A percentile compares a stretch with the other conserved stretches of the same genome.
phyloP scores from a whole-genome alignment of 2,329 filamentous ascomycete species.

The Neofusicoccum sp. region DNA sequence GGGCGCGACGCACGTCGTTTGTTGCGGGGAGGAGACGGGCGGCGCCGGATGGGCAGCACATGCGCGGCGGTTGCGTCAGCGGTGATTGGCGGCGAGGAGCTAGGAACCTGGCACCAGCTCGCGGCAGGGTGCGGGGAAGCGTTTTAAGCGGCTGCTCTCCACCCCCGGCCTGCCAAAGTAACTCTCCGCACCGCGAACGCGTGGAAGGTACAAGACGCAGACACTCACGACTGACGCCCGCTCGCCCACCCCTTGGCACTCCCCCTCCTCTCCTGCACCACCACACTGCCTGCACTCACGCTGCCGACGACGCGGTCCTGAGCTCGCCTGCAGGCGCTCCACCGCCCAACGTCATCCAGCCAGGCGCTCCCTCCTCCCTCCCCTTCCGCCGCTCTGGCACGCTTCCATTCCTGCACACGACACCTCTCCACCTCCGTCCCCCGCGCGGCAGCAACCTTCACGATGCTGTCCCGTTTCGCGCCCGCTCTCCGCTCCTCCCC shows the following conservation, averaged over 20 bases:
- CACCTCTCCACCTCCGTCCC: background rate
- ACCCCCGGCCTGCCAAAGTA: slow-evolving; percentile 6
- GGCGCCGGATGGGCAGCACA: slow-evolving; percentile 1
- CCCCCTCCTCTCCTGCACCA: slow-evolving; percentile 16
- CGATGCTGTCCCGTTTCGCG: slow-evolving; percentile 19
- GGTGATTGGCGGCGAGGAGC: slow-evolving; percentile 11
- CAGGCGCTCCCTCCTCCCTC: slow-evolving; percentile 2
- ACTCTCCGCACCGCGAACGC: slow-evolving; percentile 9
- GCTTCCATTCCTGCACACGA: slow-evolving; percentile 6
- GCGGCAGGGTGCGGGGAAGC: slow-evolving; percentile 15
- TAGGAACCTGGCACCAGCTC: slow-evolving; percentile 2
- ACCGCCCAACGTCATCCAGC: slow-evolving; percentile 18
- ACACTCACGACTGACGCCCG: slow-evolving; percentile 9
- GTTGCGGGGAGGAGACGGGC: slow-evolving; percentile 6
- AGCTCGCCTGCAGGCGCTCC: slow-evolving; percentile 19
- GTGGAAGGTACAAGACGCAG: slow-evolving; percentile 20
- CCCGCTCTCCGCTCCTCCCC: slow-evolving; percentile 12
- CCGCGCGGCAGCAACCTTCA: background rate
- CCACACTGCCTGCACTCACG: background rate
- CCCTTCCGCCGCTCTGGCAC: slow-evolving; percentile 10
- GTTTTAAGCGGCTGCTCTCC: background rate
- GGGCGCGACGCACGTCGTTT: background rate
- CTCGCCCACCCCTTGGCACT: slow-evolving; percentile 11
- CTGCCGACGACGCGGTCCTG: slow-evolving; percentile 16
- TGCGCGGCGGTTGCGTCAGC: background rate